Evolutionary conservation across 352 stramenopile species (phyloP).

Genomic region (Phytophthora uliginosa): DNA sequence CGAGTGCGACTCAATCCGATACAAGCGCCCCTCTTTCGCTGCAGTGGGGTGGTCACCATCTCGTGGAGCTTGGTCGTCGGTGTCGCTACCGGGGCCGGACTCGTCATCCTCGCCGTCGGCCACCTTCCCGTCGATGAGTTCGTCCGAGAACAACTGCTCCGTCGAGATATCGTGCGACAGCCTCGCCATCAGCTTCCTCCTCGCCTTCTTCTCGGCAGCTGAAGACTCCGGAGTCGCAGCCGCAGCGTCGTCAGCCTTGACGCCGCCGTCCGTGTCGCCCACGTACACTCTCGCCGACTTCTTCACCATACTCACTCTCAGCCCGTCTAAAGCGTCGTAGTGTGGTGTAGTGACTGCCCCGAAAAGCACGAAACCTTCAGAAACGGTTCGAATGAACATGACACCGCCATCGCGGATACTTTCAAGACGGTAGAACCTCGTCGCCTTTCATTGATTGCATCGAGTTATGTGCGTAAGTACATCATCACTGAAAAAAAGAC

Average conservation of each 20-base stretch:
- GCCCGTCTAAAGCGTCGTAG: background rate
- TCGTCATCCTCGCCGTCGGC: constrained; percentile 62
- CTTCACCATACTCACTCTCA: constrained; percentile 15
- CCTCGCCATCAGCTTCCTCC: constrained; percentile 26
- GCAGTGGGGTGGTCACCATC: background rate
- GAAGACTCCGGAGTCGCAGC: background rate
- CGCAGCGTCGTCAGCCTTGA: background rate
- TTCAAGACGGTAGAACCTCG: constrained; percentile 14
- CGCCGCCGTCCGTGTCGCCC: constrained; percentile 4
- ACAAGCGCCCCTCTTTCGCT: constrained; percentile 42
- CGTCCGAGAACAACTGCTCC: constrained; percentile 71
- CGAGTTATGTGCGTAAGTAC: background rate
- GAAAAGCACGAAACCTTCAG: constrained; percentile 20
- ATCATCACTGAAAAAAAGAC: background rate
- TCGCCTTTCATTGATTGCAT: constrained; percentile 20
- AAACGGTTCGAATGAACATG: constrained; percentile 11
- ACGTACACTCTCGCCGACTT: constrained; percentile 37
- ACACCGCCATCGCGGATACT: background rate
- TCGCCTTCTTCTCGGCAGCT: constrained; percentile 25
- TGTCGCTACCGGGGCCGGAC: constrained; percentile 45
- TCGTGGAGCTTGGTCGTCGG: constrained; percentile 14
- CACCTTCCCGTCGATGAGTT: constrained; percentile 73
- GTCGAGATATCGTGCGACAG: constrained; percentile 78
- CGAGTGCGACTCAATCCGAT: constrained; percentile 78
- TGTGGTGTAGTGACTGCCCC: background rate